Conservation (phyloP, 352 stramenopile species). For the Phytophthora macrochlamydospora region DNA sequence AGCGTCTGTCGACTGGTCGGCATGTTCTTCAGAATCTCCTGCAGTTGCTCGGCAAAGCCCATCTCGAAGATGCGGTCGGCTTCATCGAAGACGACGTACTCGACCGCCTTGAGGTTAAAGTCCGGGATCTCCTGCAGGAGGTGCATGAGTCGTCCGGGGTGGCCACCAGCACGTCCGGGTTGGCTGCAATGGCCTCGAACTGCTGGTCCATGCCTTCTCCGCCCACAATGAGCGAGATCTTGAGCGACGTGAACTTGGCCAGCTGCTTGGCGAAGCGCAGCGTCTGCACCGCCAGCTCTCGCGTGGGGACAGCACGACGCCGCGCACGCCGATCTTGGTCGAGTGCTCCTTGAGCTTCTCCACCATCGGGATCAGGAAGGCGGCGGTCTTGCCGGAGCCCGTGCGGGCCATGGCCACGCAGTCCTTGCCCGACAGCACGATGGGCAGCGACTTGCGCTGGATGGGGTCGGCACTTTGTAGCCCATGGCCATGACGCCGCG, state of each 20-base stretch:
- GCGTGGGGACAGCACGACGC: conserved; percentile 95
- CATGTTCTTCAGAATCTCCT: conserved; percentile 94
- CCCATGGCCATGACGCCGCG: conserved; percentile 93
- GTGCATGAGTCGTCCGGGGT: conserved; percentile 96
- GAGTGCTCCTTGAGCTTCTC: conserved; percentile 96
- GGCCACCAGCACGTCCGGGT: conserved; percentile 95
- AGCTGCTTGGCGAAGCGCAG: conserved; percentile 90
- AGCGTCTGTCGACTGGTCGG: conserved; percentile 89
- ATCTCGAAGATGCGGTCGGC: conserved; percentile 99
- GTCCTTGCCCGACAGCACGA: conserved; percentile 96
- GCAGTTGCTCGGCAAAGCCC: conserved; percentile 98
- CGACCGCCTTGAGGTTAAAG: conserved; percentile 92
- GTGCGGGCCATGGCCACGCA: conserved; percentile 99
- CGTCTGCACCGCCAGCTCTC: conserved; percentile 99
- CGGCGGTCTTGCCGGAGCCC: conserved; percentile 97
- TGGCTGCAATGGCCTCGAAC: conserved; percentile 94
- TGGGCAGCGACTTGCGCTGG: conserved; percentile 97
- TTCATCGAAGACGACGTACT: conserved; percentile 98
- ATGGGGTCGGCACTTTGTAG: conserved; percentile 98
- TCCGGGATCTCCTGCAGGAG: conserved; percentile 93
- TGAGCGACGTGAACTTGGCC: conserved; percentile 91
- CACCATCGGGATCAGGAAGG: conserved; percentile 98
- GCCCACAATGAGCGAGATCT: conserved; percentile 95
- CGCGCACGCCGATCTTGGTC: conserved; percentile 85
- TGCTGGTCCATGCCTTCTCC: conserved; percentile 99